Conservation (phyloP, 768 basidiomycete species). For the Tubosaeta sp. region DNA sequence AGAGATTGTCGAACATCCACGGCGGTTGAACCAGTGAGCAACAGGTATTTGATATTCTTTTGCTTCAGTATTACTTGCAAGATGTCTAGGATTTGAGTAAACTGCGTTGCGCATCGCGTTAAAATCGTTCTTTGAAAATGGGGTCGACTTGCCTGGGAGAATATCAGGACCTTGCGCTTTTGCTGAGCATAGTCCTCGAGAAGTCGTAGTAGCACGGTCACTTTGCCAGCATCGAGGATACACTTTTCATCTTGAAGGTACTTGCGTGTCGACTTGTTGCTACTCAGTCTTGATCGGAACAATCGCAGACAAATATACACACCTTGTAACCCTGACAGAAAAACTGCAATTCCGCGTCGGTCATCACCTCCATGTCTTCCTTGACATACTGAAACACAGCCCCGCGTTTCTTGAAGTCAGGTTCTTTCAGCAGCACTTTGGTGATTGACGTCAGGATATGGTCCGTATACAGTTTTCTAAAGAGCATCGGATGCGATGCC, state of each 20-base stretch:
- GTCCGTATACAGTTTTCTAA: conserved; percentile 81
- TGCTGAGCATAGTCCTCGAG: conserved; percentile 63
- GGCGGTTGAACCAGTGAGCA: conserved; percentile 89
- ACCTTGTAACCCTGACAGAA: conserved; percentile 89
- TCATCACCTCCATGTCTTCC: conserved; percentile 99
- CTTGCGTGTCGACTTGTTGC: conserved; percentile 59
- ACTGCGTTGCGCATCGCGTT: conserved; percentile 42
- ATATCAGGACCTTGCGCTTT: conserved; percentile 82
- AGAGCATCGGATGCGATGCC: conserved; percentile 93
- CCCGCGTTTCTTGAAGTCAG: conserved; percentile 82
- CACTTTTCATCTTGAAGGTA: conserved; percentile 70
- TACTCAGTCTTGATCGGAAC: conserved; percentile 3
- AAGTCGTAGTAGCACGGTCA: conserved; percentile 66
- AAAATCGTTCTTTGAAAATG: background rate
- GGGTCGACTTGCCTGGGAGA: conserved; percentile 71
- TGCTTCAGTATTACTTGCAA: conserved; percentile 77
- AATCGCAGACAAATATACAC: background rate
- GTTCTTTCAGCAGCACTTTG: conserved; percentile 81
- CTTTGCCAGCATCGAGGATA: conserved; percentile 86
- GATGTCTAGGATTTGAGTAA: conserved; percentile 94
- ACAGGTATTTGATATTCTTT: conserved; percentile 65
- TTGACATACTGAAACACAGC: conserved; percentile 82
- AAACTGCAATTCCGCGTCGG: conserved; percentile 88
- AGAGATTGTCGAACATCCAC: conserved; percentile 91
- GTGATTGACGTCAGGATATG: conserved; percentile 69